Conservation (phyloP, 1,139 yeast genomes). For the Hemisphaericaspora xylanilytica region DNA sequence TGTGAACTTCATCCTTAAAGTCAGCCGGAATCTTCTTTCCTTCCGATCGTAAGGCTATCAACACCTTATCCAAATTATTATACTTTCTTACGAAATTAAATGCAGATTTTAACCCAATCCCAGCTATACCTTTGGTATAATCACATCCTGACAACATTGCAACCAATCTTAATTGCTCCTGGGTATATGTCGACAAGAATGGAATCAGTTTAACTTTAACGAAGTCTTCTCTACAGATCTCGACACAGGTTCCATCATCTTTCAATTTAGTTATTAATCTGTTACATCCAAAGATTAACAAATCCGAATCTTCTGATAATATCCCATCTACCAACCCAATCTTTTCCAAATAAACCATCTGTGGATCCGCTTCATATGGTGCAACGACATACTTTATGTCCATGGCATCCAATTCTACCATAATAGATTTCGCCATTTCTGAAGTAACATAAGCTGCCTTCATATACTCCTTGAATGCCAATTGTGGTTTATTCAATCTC, state of each 20-base stretch:
- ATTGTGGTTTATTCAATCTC: slow-evolving; percentile 49
- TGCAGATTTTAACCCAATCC: slow-evolving; percentile 80
- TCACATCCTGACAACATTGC: slow-evolving; percentile 96
- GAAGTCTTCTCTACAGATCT: slow-evolving; percentile 58
- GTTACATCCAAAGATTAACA: slow-evolving; percentile 83
- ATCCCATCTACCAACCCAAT: slow-evolving; percentile 78
- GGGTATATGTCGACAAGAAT: slow-evolving; percentile 42
- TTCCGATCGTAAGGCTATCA: slow-evolving; percentile 58
- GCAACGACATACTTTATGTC: slow-evolving; percentile 80
- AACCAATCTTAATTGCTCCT: slow-evolving; percentile 64
- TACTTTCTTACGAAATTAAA: slow-evolving; percentile 56
- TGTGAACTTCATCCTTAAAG: slow-evolving; percentile 58
- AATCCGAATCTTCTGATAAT: slow-evolving; percentile 91
- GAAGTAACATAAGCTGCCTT: slow-evolving; percentile 88
- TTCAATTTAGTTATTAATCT: slow-evolving; percentile 76
- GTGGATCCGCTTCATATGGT: slow-evolving; percentile 98
- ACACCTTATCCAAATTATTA: slow-evolving; percentile 50
- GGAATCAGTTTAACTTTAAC: slow-evolving; percentile 46
- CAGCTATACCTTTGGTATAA: slow-evolving; percentile 82
- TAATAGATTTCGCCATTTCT: slow-evolving; percentile 83
- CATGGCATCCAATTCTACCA: slow-evolving; percentile 63
- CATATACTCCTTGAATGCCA: slow-evolving; percentile 68
- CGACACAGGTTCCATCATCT: slow-evolving; percentile 73
- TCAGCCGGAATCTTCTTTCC: slow-evolving; percentile 60
- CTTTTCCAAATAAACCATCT: slow-evolving; percentile 85